Evolutionary conservation across 192 early-diverging fungal species (phyloP), one percentile per base, ranked within the genome.

Genomic region (Phlyctochytrium planicorne): DNA sequence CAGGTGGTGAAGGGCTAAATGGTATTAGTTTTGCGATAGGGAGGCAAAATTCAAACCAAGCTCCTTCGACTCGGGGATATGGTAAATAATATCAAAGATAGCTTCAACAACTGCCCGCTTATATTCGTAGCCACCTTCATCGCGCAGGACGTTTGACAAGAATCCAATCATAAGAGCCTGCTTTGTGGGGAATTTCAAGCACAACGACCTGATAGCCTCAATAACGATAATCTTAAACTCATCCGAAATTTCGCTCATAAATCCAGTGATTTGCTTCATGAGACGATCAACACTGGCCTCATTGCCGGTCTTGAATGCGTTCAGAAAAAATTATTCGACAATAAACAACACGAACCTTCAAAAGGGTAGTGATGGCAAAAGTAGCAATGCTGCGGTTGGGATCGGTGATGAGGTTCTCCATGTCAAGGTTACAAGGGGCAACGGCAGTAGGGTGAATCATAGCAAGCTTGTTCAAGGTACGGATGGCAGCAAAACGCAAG

Each of bases 191-290:
- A 98, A 99, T 78, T 98, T 97, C 72, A 95, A 84, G 70, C 93
- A 95, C 24, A 99, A 77, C n/a, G 94, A 91, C 57, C 96, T 90
- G 61, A 98, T 92, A 32, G 97, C 97, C 63, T 99, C 96, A 37
- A 98, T 92, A n/a, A 99, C 94, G 65, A 98, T 94, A 29, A 98
- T 89, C 83, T 99, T 99, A 84, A 98, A 99, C 74, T 99, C 97
- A 77, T 97, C 96, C 32, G 94, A 91, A 52, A 99, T 99, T 76
- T 99, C 97, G 16, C 87, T 82, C 94, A 99, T 98, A 71, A 99
- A 98, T 23, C 93, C 92, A 65, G 90, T 88, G 70, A 99, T 98
- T 76, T 99, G 97, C 81, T 99, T 98, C 94, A 99, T 96, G 71
- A 99, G 81, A 27, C 97, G 87, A 75, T 99, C 97, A 24, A 99